Evolutionary conservation across 2,329 filamentous ascomycete genomes (phyloP).

Genomic region (Leptodontidium sp.): DNA sequence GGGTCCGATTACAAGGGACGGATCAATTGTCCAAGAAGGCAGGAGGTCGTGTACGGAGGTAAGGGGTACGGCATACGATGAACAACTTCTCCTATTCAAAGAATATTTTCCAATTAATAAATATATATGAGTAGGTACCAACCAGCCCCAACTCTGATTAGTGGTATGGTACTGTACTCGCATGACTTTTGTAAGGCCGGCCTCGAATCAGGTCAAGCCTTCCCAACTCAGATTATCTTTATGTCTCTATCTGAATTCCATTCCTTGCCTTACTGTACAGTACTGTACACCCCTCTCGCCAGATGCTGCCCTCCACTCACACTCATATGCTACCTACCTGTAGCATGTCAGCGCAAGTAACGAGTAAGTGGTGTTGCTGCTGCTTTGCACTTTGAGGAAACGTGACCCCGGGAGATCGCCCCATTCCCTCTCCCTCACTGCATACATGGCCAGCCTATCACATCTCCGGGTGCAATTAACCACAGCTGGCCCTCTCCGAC

Average conservation of each 20-base stretch:
- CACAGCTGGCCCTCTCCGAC: neutral
- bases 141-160: too few species aligned
- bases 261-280: neutral
- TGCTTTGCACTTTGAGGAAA: slow-evolving; percentile 14
- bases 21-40: neutral
- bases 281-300: neutral
- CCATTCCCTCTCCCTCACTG: neutral
- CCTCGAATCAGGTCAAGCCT: neutral
- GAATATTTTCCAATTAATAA: too few species aligned
- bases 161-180: neutral
- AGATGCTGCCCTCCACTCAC: neutral
- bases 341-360: neutral
- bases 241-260: neutral
- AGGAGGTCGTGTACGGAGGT: neutral
- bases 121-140: too few species aligned
- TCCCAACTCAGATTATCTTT: too few species aligned
- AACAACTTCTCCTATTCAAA: too few species aligned
- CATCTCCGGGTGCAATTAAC: neutral
- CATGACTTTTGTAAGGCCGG: neutral
- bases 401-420: slow-evolving; percentile 15
- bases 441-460: neutral
- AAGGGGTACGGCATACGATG: neutral
- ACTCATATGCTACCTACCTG: neutral
- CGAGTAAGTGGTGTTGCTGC: too few species aligned
- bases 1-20: neutral